Percentiles rank a stretch among this genome's conserved stretches.
Evolutionary conservation across 768 basidiomycete genomes (phyloP).

Genomic region (Mycena chlorophos): DNA sequence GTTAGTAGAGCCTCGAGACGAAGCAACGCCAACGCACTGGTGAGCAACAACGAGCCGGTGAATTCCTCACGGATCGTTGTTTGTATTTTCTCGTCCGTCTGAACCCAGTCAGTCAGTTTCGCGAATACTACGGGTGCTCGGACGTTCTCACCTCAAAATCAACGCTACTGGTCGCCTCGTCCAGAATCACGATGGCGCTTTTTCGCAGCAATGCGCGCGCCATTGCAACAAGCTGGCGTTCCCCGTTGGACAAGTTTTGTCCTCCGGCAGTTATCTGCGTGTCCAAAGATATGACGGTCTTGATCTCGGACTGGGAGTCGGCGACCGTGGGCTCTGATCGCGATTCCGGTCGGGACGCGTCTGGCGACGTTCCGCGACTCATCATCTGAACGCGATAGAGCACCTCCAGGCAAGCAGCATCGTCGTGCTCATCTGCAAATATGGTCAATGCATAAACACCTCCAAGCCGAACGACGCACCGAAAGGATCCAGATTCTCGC

Average conservation of each 20-base stretch:
- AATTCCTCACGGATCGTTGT: slow-evolving; percentile 86
- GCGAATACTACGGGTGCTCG: not conserved
- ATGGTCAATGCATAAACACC: not conserved
- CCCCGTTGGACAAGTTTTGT: slow-evolving; percentile 90
- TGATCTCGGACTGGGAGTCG: slow-evolving; percentile 49
- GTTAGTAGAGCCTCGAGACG: not conserved
- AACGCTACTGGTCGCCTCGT: slow-evolving; percentile 85
- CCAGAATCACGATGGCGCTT: slow-evolving; percentile 74
- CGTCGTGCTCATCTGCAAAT: slow-evolving; percentile 67
- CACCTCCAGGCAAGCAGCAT: slow-evolving; percentile 78
- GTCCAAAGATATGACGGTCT: slow-evolving; percentile 62
- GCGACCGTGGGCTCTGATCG: slow-evolving; percentile 43
- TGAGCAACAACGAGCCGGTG: slow-evolving; percentile 67
- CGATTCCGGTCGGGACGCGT: slow-evolving; percentile 47
- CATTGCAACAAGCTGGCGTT: slow-evolving; percentile 86
- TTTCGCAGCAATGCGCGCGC: slow-evolving; percentile 74
- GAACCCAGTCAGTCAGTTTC: slow-evolving; percentile 29
- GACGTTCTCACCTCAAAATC: slow-evolving; percentile 47
- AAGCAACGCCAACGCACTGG: slow-evolving; percentile 44
- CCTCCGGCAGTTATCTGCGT: slow-evolving; percentile 85
- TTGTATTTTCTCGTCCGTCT: slow-evolving; percentile 89
- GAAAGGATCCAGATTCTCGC: slow-evolving; percentile 59
- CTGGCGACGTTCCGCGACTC: slow-evolving; percentile 42
- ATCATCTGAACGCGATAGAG: slow-evolving; percentile 81
- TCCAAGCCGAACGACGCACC: slow-evolving; percentile 26